These are phyloP conservation scores for Cryphonectria naterciae DNA, from an alignment of 2,329 filamentous ascomycete genomes.

Conservation along the genomic window DNA sequence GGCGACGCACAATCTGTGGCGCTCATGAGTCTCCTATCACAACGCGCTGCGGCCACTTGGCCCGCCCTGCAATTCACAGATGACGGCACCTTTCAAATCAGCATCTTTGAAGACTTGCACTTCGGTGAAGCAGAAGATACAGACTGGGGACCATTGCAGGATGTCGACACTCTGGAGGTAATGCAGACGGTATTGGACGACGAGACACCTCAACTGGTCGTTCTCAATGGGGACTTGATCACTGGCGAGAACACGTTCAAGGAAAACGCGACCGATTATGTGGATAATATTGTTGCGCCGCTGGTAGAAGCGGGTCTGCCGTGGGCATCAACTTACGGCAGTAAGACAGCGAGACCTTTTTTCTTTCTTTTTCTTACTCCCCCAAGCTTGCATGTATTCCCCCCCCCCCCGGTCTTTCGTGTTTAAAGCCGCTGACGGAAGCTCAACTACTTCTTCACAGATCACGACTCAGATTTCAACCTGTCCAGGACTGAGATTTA, in stretches of 20 bases:
- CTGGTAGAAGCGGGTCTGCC: slow-evolving; percentile 47
- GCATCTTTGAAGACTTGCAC: slow-evolving; percentile 49
- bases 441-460: slow-evolving; percentile 36
- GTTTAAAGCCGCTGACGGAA: too few species aligned
- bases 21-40: neutral
- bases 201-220: slow-evolving; percentile 51
- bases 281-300: slow-evolving; percentile 51
- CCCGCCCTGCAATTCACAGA: slow-evolving; percentile 16
- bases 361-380: neutral
- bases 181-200: slow-evolving; percentile 51
- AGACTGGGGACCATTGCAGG: slow-evolving; percentile 43
- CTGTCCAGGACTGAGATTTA: slow-evolving; percentile 40
- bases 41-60: slow-evolving; percentile 1
- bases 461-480: slow-evolving; percentile 57
- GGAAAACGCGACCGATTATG: slow-evolving; percentile 47
- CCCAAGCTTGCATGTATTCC: too few species aligned
- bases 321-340: slow-evolving; percentile 56
- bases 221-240: slow-evolving; percentile 62
- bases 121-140: slow-evolving; percentile 51
- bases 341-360: neutral
- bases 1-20: neutral
- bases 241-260: slow-evolving; percentile 55
- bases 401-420: neutral
- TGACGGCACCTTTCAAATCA: slow-evolving; percentile 22
- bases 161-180: slow-evolving; percentile 49